Evolutionary conservation across 768 basidiomycete genomes (phyloP), one percentile per base, ranked within the genome.

Genomic region (Boletus sp.): DNA sequence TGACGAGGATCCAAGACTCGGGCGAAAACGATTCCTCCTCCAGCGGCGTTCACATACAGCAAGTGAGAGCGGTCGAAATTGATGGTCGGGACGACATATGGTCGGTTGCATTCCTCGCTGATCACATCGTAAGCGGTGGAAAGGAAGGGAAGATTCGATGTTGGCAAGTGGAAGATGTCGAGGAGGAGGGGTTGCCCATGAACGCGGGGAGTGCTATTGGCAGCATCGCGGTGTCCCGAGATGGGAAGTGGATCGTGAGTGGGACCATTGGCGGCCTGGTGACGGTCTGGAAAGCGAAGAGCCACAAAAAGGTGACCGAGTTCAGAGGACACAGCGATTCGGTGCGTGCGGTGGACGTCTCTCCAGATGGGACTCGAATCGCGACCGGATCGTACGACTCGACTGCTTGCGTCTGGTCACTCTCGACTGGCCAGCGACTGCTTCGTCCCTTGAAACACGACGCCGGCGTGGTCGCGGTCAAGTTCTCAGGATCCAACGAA

Each of bases 401-500:
- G 10, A 47, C 23, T 11, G 35, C 30, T 25, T 44, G 23, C 2
- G 40, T 57, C 38, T 10, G 41, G 41, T 43, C 38, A 15, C 29
- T 46, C 4, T 21, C 15, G 5, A 41, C 13, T 11, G 51, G 58
- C 11, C 0, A 25, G 1, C 42, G 2, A n/a, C 25, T 11, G 17
- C 17, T 52, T 1, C 21, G 19, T 1, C 44, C 27, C 0, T 30
- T 27, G 15, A 1, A 27, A 14, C 47, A 55, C 37, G n/a, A 29
- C 5, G 0, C 10, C 17, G 0, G 1, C 2, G 19, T 51, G 3
- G 29, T 9, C 1, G 34, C 44, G 1, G 44, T 11, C 33, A 58
- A 50, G 14, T 58, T 59, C 14, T 58, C 44, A 0, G 25, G 25
- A 25, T 56, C 45, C 5, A 7, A 57, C 13, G 55, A 51, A 19